Evolutionary conservation across 2,329 filamentous ascomycete species (phyloP).

Genomic region (Chlorencoelia australis): DNA sequence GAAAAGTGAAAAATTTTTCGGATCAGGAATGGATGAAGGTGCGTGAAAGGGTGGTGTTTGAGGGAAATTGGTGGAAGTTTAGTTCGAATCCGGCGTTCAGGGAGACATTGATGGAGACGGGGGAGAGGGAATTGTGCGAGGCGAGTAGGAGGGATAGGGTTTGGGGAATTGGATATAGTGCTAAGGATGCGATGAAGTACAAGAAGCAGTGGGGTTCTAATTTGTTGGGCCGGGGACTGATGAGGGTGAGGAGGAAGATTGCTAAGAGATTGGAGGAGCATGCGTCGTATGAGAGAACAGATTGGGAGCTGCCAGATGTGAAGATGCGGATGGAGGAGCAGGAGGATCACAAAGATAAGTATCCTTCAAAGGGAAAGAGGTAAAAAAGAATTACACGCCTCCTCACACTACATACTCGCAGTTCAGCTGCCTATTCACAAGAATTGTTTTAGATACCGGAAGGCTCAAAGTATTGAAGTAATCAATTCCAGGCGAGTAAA

Average conservation of each 20-base stretch:
- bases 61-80: slow-evolving; percentile 29
- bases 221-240: slow-evolving; percentile 25
- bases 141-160: slow-evolving; percentile 26
- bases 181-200: slow-evolving; percentile 23
- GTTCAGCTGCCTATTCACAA: too few species aligned
- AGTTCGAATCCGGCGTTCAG: slow-evolving; percentile 23
- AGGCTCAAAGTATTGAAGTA: too few species aligned
- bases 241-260: slow-evolving; percentile 22
- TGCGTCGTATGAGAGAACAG: too few species aligned
- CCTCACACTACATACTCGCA: too few species aligned
- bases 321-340: too few species aligned
- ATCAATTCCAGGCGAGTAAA: too few species aligned
- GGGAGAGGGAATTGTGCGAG: slow-evolving; percentile 26
- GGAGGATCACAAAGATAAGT: too few species aligned
- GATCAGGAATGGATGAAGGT: slow-evolving; percentile 21
- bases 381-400: too few species aligned
- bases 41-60: slow-evolving; percentile 21
- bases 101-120: slow-evolving; percentile 25
- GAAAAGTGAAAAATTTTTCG: slow-evolving; percentile 22
- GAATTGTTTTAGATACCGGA: too few species aligned
- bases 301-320: too few species aligned
- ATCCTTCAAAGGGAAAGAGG: too few species aligned
- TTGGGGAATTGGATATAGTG: slow-evolving; percentile 29
- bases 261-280: too few species aligned
- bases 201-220: slow-evolving; percentile 26